These are phyloP conservation scores for Cornus kousa DNA, from an alignment of 148 eudicot genomes.

Conservation along the genomic window DNA sequence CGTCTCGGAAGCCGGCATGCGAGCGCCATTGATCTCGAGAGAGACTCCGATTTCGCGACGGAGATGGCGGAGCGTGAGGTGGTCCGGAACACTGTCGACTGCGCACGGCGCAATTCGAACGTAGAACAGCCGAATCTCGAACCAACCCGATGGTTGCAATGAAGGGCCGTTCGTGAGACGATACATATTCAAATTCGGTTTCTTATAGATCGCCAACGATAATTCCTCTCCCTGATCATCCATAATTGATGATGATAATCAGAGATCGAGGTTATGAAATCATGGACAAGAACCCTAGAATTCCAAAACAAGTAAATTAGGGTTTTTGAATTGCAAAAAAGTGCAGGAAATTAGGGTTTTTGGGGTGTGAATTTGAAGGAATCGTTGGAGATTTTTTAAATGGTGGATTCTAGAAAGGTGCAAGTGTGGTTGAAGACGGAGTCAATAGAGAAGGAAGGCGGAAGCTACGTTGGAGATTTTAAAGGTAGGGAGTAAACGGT, in stretches of 20 bases:
- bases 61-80: conserved; percentile 54
- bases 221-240: conserved; percentile 20
- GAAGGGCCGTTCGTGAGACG: conserved; percentile 31
- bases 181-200: conserved; percentile 18
- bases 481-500: background rate
- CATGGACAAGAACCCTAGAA: background rate
- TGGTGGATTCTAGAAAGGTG: background rate
- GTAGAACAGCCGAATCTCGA: conserved; percentile 79
- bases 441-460: background rate
- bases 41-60: conserved; percentile 60
- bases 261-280: background rate
- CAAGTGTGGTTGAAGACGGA: background rate
- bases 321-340: background rate
- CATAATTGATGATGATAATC: conserved; percentile 6
- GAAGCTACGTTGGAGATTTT: background rate
- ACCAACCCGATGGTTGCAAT: conserved; percentile 39
- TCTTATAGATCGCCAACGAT: conserved; percentile 16
- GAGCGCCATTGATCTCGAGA: conserved; percentile 60
- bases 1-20: conserved; percentile 50
- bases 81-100: conserved; percentile 46
- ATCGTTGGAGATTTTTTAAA: background rate
- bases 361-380: background rate
- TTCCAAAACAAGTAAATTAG: background rate
- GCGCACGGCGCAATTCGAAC: conserved; percentile 69
- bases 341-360: background rate